Evolutionary conservation across 148 eudicot genomes (phyloP), one percentile per base, ranked within the genome.

Genomic region (Fallopia convolvulus): DNA sequence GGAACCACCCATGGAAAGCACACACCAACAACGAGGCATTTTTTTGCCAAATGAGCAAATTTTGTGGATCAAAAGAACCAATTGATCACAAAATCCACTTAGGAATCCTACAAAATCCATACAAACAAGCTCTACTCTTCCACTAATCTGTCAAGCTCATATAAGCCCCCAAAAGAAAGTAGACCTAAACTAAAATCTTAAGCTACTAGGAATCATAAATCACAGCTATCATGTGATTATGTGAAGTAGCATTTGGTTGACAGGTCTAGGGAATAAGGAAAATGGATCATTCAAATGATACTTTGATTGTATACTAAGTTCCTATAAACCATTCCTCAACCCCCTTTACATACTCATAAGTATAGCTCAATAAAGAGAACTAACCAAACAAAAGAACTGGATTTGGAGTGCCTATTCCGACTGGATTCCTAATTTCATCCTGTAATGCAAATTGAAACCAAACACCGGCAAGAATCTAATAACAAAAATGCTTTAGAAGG

Each of bases 1-100:
- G 87, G 63, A 72, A 50, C 63, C 42, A 74, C 70, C 8, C 17
- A 33, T n/a, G 12, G 5, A 44, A 58, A 36, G 55, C 52, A 48
- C 65, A 33, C 77, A 56, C 2, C 14, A 33, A 36, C 47, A 33
- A 40, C 21, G 13, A 18, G 50, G 6, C 21, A 23, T 17, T 68
- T 68, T 30, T 63, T 63, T 3, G 70, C n/a, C 11, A 32, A 11
- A 32, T 63, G 70, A 32, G 70, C 32, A 63, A 61, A 5, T 18
- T 61, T 26, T 63, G 65, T 12, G 32, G 70, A 32, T 18, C 70
- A 13, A 63, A 12, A 30, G 39, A 63, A 30, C 4, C 1, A 63
- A 30, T 63, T 30, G 17, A 32, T 63, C 40, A 4, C 41, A 63
- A 2, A 26, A 63, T 11, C 70, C 32, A 32, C 6, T 4, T 68